Conservation (phyloP, 805 yeast genomes). For the Ogataea kodamae region DNA sequence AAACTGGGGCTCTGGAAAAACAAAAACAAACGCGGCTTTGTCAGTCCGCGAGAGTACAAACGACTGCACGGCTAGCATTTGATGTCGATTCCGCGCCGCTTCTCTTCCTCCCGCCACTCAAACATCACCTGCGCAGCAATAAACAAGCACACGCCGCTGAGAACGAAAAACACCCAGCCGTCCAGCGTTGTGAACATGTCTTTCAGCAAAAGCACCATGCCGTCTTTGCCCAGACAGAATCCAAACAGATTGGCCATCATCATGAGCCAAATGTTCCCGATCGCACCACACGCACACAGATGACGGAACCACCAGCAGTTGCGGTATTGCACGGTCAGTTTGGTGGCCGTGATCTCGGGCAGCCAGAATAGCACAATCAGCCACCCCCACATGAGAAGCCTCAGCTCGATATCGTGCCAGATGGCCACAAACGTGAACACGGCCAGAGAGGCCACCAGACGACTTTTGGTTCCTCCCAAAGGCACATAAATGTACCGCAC, state of each 20-base stretch:
- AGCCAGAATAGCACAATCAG: conserved; percentile 77
- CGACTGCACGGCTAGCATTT: conserved; percentile 57
- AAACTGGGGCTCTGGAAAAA: conserved; percentile 67
- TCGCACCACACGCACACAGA: conserved; percentile 83
- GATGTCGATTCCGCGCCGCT: conserved; percentile 75
- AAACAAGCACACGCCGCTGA: conserved; percentile 65
- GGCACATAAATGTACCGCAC: conserved; percentile 88
- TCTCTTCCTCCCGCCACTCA: conserved; percentile 84
- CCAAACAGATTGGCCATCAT: conserved; percentile 95
- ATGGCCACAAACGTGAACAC: conserved; percentile 95
- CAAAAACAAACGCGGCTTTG: conserved; percentile 36
- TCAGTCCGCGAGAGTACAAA: conserved; percentile 81
- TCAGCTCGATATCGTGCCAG: conserved; percentile 96
- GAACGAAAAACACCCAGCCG: conserved; percentile 62
- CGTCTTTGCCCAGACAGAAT: conserved; percentile 89
- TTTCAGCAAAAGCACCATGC: conserved; percentile 58
- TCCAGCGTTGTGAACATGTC: conserved; percentile 70
- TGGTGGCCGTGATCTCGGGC: conserved; percentile 75
- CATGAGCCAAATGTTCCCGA: conserved; percentile 93
- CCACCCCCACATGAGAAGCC: conserved; percentile 94
- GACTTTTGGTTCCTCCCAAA: conserved; percentile 73
- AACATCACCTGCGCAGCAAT: conserved; percentile 92
- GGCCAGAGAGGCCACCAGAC: conserved; percentile 72
- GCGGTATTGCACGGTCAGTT: conserved; percentile 32
- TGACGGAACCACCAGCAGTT: conserved; percentile 70